These are phyloP conservation scores for Erythrophleum ivorense DNA, from an alignment of 331 rosid genomes.

Conservation along the genomic window DNA sequence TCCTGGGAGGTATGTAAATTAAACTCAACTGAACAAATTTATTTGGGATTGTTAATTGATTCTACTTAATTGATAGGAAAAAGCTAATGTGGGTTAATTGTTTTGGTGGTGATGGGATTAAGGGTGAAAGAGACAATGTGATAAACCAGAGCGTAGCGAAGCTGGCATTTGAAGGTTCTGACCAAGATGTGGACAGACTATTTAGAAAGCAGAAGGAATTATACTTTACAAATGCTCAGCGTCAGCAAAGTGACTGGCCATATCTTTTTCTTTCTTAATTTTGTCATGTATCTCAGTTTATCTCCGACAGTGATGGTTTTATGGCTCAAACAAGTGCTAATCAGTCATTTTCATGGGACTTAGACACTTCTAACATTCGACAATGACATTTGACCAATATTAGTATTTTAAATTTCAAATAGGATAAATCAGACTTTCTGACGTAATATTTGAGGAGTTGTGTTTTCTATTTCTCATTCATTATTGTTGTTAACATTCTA, in stretches of 20 bases:
- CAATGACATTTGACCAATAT: too few relatives aligned
- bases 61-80: not conserved
- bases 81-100: not conserved
- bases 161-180: slow-evolving; percentile 50
- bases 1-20: slow-evolving; percentile 55
- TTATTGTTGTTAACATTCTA: too few relatives aligned
- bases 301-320: not conserved
- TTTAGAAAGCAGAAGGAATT: slow-evolving; percentile 53
- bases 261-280: not conserved
- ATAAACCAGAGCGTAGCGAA: slow-evolving; percentile 52
- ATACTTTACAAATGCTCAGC: slow-evolving; percentile 48
- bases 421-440: not conserved
- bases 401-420: not conserved
- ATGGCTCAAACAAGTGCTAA: too few relatives aligned
- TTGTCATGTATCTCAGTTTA: not conserved
- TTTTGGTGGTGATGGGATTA: not conserved
- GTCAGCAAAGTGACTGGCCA: not conserved
- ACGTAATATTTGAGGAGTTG: too few relatives aligned
- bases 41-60: too few relatives aligned
- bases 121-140: slow-evolving; percentile 63
- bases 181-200: slow-evolving; percentile 50
- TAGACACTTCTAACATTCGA: too few relatives aligned
- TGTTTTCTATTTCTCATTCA: too few relatives aligned
- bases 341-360: too few relatives aligned
- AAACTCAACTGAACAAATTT: not conserved